These are phyloP conservation scores for Bipolaris gigantea DNA, from an alignment of 2,329 filamentous ascomycete species.

Conservation along the genomic window DNA sequence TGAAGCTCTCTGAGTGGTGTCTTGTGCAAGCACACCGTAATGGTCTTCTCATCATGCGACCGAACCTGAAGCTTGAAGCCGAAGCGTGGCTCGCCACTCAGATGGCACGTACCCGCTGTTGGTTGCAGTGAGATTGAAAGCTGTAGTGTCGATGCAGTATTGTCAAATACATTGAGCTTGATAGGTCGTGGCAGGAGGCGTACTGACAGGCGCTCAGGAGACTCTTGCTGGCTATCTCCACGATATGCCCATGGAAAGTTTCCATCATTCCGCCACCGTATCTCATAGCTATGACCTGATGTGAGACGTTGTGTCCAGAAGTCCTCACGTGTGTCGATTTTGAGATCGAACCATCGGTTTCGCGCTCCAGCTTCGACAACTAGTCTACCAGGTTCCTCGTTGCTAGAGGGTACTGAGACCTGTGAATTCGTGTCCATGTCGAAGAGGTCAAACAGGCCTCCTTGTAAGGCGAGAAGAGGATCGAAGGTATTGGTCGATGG, in stretches of 20 bases:
- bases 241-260: background rate
- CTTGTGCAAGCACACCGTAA: background rate
- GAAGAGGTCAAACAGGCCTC: background rate
- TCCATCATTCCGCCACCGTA: background rate
- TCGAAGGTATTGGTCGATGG: background rate
- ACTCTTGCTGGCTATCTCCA: background rate
- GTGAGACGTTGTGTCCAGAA: background rate
- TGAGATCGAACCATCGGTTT: background rate
- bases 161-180: background rate
- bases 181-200: background rate
- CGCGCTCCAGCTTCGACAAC: background rate
- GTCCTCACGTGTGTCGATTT: background rate
- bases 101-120: background rate
- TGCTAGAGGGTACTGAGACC: background rate
- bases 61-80: background rate
- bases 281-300: background rate
- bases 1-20: background rate
- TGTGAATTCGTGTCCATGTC: background rate
- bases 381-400: background rate
- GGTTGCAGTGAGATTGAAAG: background rate
- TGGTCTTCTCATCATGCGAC: background rate
- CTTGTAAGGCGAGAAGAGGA: background rate
- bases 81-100: background rate
- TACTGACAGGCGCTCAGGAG: background rate
- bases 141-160: background rate